Conservation (phyloP, 1,139 yeast genomes). For the Saccharomyces hybrid region DNA sequence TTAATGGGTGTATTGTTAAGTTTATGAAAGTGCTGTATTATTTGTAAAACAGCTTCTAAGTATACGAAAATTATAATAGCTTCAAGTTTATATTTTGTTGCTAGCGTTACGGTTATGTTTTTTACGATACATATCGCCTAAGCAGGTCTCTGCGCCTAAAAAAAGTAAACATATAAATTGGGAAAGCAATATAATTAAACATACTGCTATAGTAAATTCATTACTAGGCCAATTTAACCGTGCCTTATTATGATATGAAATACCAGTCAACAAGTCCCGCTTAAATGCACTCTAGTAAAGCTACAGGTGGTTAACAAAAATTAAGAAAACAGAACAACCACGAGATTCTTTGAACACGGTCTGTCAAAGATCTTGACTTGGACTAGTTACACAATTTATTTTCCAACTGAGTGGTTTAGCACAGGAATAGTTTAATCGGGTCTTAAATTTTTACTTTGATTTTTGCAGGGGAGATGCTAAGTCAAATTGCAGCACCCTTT, state of each 20-base stretch:
- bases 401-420: background rate
- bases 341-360: background rate
- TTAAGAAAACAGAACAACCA: background rate
- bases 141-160: background rate
- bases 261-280: background rate
- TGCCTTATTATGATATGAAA: background rate
- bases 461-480: background rate
- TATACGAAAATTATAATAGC: background rate
- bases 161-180: background rate
- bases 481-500: background rate
- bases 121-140: too few species aligned
- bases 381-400: background rate
- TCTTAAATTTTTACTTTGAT: background rate
- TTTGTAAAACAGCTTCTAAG: background rate
- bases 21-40: background rate
- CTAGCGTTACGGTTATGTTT: background rate
- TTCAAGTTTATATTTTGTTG: background rate
- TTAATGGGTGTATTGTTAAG: slow-evolving; percentile 2
- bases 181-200: background rate
- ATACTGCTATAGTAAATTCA: background rate
- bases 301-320: background rate
- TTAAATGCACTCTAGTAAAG: background rate
- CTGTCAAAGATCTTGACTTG: background rate
- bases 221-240: background rate
- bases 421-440: background rate